Evolutionary conservation across 1,139 yeast species (phyloP), one percentile per base, ranked within the genome.

Genomic region (Yamadazyma siamensis): DNA sequence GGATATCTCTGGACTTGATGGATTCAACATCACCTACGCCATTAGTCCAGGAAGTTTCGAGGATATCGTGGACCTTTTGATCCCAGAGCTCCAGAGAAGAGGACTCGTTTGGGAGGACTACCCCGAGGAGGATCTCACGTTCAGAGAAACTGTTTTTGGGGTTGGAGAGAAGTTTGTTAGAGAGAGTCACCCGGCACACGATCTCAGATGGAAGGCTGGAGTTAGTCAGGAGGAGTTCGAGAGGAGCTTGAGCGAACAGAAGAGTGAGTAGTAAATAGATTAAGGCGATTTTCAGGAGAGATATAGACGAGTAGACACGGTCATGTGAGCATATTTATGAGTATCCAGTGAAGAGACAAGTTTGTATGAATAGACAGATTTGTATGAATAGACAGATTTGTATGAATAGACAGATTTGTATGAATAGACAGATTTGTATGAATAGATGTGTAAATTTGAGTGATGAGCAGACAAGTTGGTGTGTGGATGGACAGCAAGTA

Each of bases 141-240:
- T 43, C 33, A 47, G 60, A 38, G 60, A 54, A 36, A 54, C 49
- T 32, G 19, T 54, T 5, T 54, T 52, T 37, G 60, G 60, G 6
- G 31, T 39, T 12, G 43, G 54, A n/a, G 42, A 46, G 5, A 35
- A 38, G 15, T 54, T 36, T 36, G 42, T 54, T 12, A 40, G 36
- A 25, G 47, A 46, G 7, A 37, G 48, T 40, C 72, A 66, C 36
- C 68, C 68, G 13, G 71, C 71, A 7, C 40, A 63, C 40, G 48
- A 47, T 3, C 47, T 63, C 24, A 60, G 67, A 49, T 66, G 73
- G 73, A 50, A 47, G 28, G 54, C 59, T 9, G 63, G 60, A 15
- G 28, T 18, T 34, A 33, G 62, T 1, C 59, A 52, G 37, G 64
- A 58, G 33, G 65, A 61, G 16, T 62, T 61, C 38, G 71, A 65